Evolutionary conservation across 768 basidiomycete genomes (phyloP).

Genomic region (Lanmaoa pseudosensibilis): DNA sequence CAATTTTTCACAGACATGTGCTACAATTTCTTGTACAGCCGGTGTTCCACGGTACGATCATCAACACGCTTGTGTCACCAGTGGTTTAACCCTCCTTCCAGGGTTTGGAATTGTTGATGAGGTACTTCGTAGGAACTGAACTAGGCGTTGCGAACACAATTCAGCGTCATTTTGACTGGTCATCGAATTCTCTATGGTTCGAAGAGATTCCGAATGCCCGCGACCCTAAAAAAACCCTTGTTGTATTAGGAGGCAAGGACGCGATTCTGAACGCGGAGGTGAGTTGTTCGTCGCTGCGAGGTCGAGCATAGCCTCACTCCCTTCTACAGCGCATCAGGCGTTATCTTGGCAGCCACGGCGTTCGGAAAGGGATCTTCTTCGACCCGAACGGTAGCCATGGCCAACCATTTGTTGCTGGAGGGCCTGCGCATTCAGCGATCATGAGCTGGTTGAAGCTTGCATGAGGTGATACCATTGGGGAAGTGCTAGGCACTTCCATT

Average conservation of each 20-base stretch:
- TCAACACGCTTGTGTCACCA: not conserved
- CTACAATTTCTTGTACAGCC: slow-evolving; percentile 84
- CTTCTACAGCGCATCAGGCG: slow-evolving; percentile 58
- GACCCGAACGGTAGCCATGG: slow-evolving; percentile 66
- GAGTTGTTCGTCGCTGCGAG: slow-evolving; percentile 9
- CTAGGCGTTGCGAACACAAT: slow-evolving; percentile 85
- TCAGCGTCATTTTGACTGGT: slow-evolving; percentile 83
- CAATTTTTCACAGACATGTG: slow-evolving; percentile 63
- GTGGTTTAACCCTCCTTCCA: slow-evolving; percentile 30
- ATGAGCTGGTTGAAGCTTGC: slow-evolving; percentile 56
- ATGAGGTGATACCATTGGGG: slow-evolving; percentile 2
- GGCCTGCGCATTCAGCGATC: slow-evolving; percentile 54
- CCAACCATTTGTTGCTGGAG: slow-evolving; percentile 52
- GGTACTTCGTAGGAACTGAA: slow-evolving; percentile 87
- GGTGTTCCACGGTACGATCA: slow-evolving; percentile 54
- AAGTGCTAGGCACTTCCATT: slow-evolving; percentile 1
- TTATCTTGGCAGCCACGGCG: slow-evolving; percentile 76
- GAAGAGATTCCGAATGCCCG: slow-evolving; percentile 84
- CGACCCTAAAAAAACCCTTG: slow-evolving; percentile 63
- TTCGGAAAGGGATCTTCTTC: slow-evolving; percentile 63
- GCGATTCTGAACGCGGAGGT: slow-evolving; percentile 75
- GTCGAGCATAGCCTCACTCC: not conserved
- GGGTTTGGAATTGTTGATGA: slow-evolving; percentile 78
- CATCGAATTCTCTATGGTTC: slow-evolving; percentile 84
- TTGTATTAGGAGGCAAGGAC: slow-evolving; percentile 83